Base-by-base conservation (phyloP, 768 basidiomycete species). In the Cystofilobasidium bisporidii region DNA sequence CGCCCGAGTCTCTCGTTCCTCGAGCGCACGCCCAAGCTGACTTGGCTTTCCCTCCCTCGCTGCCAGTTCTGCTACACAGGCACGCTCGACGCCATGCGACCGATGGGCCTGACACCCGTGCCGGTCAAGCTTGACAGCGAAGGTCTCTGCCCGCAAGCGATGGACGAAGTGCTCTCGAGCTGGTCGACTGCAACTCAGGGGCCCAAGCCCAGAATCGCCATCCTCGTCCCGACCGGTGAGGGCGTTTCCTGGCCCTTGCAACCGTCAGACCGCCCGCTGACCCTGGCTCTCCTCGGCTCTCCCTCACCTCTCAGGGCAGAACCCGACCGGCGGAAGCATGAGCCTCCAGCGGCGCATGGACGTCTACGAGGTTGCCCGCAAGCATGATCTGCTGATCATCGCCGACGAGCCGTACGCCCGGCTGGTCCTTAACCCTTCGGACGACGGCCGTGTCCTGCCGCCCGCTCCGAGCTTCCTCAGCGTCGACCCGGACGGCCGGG, bases 401-500 rank as follows among this genome's bases (percentile, higher is more conserved):
- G 26, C 30, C 30, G 65, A 66, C 59, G 65, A 66, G 24, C 65
- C 65, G 3, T 66, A 61, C 53, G 26, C 60, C 1, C 32, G 33
- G 17, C 40, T 68, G 9, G 28, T 26, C 9, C 33, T 68, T 24
- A 28, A 4, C 2, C 36, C 11, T 2, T 24, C 5, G 24, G 48
- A 24, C 50, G 50, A 17, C 4, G 45, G 17, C 45, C n/a, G n/a
- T n/a, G n/a, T n/a, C n/a, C n/a, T n/a, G n/a, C 45, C 45, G 45
- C 18, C 15, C 6, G 6, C 17, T 6, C 60, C 38, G 40, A n/a
- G 55, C 0, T 68, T 68, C 47, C 60, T 61, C 2, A 55, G 48
- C 18, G 28, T 68, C 50, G 66, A 68, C 22, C 33, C 43, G 47
- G 66, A 68, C 32, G 66, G 60, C 30, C 60, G 66, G n/a, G 66